Evolutionary conservation across 495 filamentous ascomycete species (phyloP).

Genomic region (Penicillium fimorum): DNA sequence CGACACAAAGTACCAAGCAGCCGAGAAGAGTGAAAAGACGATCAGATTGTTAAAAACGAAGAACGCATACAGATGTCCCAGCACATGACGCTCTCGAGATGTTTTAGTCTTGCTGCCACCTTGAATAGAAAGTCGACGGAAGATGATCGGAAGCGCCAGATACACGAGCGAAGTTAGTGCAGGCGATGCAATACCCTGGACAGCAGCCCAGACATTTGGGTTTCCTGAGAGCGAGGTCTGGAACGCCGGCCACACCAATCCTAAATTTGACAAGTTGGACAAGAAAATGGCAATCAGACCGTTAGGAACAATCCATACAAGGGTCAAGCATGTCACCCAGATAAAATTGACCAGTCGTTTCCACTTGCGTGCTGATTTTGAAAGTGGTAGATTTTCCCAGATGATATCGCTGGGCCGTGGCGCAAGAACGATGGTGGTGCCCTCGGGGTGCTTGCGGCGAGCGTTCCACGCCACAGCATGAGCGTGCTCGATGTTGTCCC

Average conservation of each 20-base stretch:
- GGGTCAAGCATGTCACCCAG: slow-evolving; percentile 76
- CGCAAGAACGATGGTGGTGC: slow-evolving; percentile 74
- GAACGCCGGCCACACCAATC: slow-evolving; percentile 77
- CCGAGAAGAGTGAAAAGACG: slow-evolving; percentile 86
- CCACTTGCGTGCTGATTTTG: slow-evolving; percentile 62
- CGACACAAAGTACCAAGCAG: slow-evolving; percentile 69
- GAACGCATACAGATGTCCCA: slow-evolving; percentile 88
- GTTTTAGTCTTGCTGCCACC: slow-evolving; percentile 90
- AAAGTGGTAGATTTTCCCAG: slow-evolving; percentile 86
- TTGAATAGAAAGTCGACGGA: slow-evolving; percentile 75
- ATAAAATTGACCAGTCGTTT: slow-evolving; percentile 74
- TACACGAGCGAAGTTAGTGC: slow-evolving; percentile 88
- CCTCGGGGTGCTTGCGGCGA: slow-evolving; percentile 76
- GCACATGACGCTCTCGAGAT: slow-evolving; percentile 87
- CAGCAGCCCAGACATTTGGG: slow-evolving; percentile 70
- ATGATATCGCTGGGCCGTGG: slow-evolving; percentile 90
- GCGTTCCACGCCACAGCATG: slow-evolving; percentile 82
- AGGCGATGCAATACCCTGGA: slow-evolving; percentile 93
- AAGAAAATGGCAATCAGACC: slow-evolving; percentile 92
- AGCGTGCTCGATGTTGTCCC: slow-evolving; percentile 80
- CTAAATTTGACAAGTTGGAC: slow-evolving; percentile 77
- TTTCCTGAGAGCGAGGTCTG: slow-evolving; percentile 58
- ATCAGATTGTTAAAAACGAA: slow-evolving; percentile 97
- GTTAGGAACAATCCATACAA: slow-evolving; percentile 94
- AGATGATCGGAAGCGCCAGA: slow-evolving; percentile 83